Evolutionary conservation across 441 rosid genomes (phyloP), one percentile per base, ranked within the genome.

Genomic region (Arabidopsis lyrata): DNA sequence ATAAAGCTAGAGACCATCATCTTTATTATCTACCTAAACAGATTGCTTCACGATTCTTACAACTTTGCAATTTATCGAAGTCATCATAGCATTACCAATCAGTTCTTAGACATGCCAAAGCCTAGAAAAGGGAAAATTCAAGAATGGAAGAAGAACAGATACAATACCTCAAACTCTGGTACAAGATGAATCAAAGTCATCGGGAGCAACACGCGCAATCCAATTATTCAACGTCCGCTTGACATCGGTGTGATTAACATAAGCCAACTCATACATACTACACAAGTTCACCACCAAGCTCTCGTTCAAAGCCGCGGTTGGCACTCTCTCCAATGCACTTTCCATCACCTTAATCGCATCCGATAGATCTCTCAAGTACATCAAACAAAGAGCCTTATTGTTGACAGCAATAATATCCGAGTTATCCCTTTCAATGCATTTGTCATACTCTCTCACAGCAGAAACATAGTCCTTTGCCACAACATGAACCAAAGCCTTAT

Each of bases 181-280:
- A 81, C 91, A 88, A 0, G 98, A 86, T 0, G 95, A 82, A 75
- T 94, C 98, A 66, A 90, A 94, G 79, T 94, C 98, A 83, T 92
- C 97, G 0, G 98, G 98, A 48, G 97, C 98, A 56, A 94, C 96
- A n/a, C 84, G 87, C 0, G 86, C 85, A 58, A 94, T 89, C 99
- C 99, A 94, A 74, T 71, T 92, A 60, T 85, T 89, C 76, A 94
- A 82, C 0, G 97, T 94, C 73, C 90, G 78, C 83, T 94, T 94
- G 38, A 81, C 81, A 79, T 94, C 97, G 0, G 95, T 86, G 75
- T 94, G 97, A 58, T 90, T 90, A 42, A 94, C 91, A 82, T 94
- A 92, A 0, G 94, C 97, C 77, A 91, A 67, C 78, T 93, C 96
- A 66, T 92, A 88, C 96, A 92, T 89, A 77, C 96, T 86, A 75